Percentiles rank a stretch among this genome's conserved stretches.
Evolutionary conservation across 768 basidiomycete species (phyloP).

Genomic region (Tremella yokohamensis): DNA sequence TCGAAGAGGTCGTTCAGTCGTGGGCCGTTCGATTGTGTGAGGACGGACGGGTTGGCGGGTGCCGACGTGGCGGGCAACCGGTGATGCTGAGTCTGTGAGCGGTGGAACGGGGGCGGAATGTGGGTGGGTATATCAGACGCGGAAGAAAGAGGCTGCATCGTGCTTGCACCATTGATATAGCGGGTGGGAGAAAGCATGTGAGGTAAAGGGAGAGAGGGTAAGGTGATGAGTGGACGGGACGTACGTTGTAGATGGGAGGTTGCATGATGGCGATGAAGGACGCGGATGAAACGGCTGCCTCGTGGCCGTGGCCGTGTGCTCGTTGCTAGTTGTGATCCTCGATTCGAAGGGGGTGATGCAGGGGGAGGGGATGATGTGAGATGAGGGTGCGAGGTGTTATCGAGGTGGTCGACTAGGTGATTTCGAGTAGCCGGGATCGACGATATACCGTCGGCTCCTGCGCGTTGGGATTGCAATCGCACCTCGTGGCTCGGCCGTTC

Average conservation of each 20-base stretch:
- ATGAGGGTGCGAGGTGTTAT: no score
- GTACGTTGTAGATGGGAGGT: conserved; percentile 32
- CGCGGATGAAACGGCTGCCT: neutral
- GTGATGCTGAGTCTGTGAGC: conserved; percentile 21
- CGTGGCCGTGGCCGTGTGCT: neutral
- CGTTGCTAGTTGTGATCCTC: neutral
- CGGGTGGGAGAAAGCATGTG: neutral
- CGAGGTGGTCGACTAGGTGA: no score
- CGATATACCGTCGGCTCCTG: no score
- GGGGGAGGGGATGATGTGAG: neutral
- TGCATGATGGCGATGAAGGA: conserved; percentile 15
- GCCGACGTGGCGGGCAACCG: conserved; percentile 19
- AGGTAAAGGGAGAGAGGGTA: neutral
- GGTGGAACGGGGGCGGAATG: no score
- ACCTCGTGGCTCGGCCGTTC: no score
- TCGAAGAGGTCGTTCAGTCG: conserved; percentile 77
- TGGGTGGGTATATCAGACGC: neutral
- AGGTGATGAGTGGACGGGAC: conserved; percentile 4
- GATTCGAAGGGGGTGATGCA: neutral
- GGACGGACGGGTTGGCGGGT: conserved; percentile 15
- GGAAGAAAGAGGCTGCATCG: neutral
- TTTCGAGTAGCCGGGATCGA: no score
- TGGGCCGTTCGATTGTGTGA: conserved; percentile 7
- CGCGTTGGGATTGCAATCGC: no score
- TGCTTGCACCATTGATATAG: neutral